These are phyloP conservation scores for Claviceps sp. DNA, from an alignment of 2,329 filamentous ascomycete genomes.

Conservation along the genomic window DNA sequence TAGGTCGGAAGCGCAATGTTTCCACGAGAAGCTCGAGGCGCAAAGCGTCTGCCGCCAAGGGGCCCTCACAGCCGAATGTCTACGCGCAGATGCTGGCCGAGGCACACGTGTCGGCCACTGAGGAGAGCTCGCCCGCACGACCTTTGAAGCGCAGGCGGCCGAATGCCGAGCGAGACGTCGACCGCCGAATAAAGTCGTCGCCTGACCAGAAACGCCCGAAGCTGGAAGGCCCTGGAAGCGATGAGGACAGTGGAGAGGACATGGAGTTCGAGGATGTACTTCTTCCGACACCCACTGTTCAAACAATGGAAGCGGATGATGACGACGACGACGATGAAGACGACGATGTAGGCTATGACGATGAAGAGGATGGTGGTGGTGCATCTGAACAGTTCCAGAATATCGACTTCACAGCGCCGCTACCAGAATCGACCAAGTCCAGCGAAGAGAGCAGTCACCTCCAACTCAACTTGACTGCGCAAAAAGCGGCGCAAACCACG, in stretches of 20 bases:
- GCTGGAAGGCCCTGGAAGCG: background rate
- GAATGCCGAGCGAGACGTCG: conserved; percentile 2
- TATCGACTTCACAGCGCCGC: conserved; percentile 26
- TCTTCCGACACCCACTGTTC: conserved; percentile 32
- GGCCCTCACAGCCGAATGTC: conserved; percentile 22
- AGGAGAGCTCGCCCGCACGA: conserved; percentile 20
- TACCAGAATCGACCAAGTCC: conserved; percentile 11
- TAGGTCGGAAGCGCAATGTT: conserved; percentile 16
- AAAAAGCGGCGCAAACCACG: conserved; percentile 28
- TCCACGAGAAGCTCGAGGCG: conserved; percentile 12
- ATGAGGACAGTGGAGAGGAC: conserved; percentile 25
- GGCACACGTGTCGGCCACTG: conserved; percentile 24
- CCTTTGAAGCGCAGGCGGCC: conserved; percentile 27
- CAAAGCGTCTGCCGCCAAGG: conserved; percentile 6
- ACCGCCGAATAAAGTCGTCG: background rate
- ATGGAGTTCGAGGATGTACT: conserved; percentile 38
- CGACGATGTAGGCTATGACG: conserved; percentile 27
- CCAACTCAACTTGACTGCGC: conserved; percentile 39
- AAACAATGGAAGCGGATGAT: conserved; percentile 36
- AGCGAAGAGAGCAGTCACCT: conserved; percentile 23
- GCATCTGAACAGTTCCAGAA: conserved; percentile 30
- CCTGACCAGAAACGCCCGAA: background rate
- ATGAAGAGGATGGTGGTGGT: conserved; percentile 19
- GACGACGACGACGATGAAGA: conserved; percentile 28
- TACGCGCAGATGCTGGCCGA: conserved; percentile 37